Percentiles rank a stretch among this genome's conserved stretches.
phyloP scores from a whole-genome alignment of 441 rosid species.

The Lepidium campestre region DNA sequence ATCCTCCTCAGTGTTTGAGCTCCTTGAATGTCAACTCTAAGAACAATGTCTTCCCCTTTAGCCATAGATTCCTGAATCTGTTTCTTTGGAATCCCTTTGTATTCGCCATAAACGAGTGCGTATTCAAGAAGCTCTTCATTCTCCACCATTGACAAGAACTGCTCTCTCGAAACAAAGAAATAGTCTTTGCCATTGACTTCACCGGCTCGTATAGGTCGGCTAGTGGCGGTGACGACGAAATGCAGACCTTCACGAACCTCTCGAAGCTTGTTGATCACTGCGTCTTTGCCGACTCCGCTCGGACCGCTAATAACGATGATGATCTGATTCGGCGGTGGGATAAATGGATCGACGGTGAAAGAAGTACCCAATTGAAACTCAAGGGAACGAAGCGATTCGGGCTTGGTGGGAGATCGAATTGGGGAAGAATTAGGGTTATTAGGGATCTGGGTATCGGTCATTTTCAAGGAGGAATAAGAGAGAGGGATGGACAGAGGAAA shows the following conservation, averaged over 20 bases:
- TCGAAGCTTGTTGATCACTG: conserved; percentile 62
- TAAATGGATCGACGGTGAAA: conserved; percentile 28
- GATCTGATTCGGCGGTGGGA: conserved; percentile 55
- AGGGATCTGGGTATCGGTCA: conserved; percentile 43
- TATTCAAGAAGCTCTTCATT: conserved; percentile 72
- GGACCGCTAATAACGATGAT: conserved; percentile 82
- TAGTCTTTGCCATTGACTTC: conserved; percentile 80
- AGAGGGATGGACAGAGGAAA: conserved; percentile 13
- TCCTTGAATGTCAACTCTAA: conserved; percentile 92
- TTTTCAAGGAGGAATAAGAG: conserved; percentile 34
- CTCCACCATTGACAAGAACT: conserved; percentile 66
- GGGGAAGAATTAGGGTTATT: conserved; percentile 29
- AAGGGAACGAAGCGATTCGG: conserved; percentile 61
- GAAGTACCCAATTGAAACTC: conserved; percentile 34
- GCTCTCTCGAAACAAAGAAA: conserved; percentile 59
- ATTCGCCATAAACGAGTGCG: conserved; percentile 85
- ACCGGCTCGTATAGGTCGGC: conserved; percentile 64
- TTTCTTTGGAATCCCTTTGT: conserved; percentile 63
- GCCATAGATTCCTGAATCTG: conserved; percentile 41
- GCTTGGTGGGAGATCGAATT: conserved; percentile 40
- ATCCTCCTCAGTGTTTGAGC: conserved; percentile 48
- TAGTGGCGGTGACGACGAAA: conserved; percentile 90
- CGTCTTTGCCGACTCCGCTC: conserved; percentile 90
- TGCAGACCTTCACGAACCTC: conserved; percentile 53
- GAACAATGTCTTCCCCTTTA: conserved; percentile 62